Percentiles rank a stretch among this genome's conserved stretches.
phyloP scores from a whole-genome alignment of 1,139 yeast species.

The Debaryomyces psychrophilus region DNA sequence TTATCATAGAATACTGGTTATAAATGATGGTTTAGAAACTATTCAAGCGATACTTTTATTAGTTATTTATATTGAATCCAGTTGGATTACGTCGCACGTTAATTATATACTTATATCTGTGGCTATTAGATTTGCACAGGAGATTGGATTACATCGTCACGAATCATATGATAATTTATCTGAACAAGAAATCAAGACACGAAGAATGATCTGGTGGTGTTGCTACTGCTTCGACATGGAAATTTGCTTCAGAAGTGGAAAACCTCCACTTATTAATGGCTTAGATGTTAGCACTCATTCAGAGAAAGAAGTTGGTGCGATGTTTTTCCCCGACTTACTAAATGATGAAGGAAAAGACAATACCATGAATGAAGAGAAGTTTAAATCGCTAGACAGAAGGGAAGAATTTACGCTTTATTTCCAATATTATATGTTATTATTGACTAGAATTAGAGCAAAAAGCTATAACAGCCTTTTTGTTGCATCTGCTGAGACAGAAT shows the following conservation, averaged over 20 bases:
- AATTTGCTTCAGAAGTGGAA: conserved; percentile 57
- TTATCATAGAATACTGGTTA: conserved; percentile 49
- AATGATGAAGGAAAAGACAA: background rate
- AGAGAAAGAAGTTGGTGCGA: conserved; percentile 11
- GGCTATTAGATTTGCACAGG: conserved; percentile 63
- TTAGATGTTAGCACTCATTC: conserved; percentile 47
- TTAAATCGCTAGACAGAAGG: background rate
- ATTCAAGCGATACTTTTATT: conserved; percentile 54
- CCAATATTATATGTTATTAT: conserved; percentile 20
- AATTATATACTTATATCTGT: conserved; percentile 50
- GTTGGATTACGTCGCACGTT: conserved; percentile 44
- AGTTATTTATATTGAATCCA: conserved; percentile 47
- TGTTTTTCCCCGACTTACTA: background rate
- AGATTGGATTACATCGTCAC: conserved; percentile 64
- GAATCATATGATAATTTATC: conserved; percentile 49
- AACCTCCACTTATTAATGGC: conserved; percentile 58
- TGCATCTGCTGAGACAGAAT: conserved; percentile 27
- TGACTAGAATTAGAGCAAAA: conserved; percentile 33
- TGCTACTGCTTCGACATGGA: conserved; percentile 60
- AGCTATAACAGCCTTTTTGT: conserved; percentile 34
- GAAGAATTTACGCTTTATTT: background rate
- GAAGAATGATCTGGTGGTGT: conserved; percentile 57
- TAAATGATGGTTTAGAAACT: conserved; percentile 54
- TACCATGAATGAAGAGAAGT: background rate
- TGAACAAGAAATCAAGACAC: conserved; percentile 36